Evolutionary conservation across 2,329 filamentous ascomycete genomes (phyloP), one percentile per base, ranked within the genome.

Genomic region (Botryotinia calthae): DNA sequence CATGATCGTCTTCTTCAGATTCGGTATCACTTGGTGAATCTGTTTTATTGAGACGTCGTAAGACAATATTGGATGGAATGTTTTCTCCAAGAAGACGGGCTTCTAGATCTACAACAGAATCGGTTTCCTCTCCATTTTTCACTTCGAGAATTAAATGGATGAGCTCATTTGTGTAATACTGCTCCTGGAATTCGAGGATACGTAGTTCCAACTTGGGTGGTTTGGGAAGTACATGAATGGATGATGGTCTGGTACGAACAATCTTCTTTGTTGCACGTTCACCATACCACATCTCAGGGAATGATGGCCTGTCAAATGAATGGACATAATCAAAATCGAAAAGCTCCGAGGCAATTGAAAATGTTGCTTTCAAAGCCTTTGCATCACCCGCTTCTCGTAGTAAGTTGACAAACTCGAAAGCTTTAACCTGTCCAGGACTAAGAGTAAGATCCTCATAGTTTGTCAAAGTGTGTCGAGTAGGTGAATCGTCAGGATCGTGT

Each of bases 191-290:
- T 58, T 89, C 86, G 2, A 88, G 84, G 16, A 93, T 83, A 40
- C 84, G 87, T 63, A 99, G 88, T 77, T 93, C 90, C 84, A 99
- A 89, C 82, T 98, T 98, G 0, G 96, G 96, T 42, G 95, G 96
- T 76, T 97, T 93, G 1, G 96, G 95, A 71, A 94, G 86, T 37
- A 99, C 90, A 72, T 89, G 90, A 72, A 97, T 87, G 2, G 84
- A 83, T 48, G 87, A 84, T 14, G 87, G 83, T 64, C 87, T 84
- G 18, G 82, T 76, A 14, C 88, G 85, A 42, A 85, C 82, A 31
- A 88, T 81, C 42, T 82, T 84, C 70, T 82, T 85, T 0, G 81
- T 80, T 22, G 83, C 82, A 4, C 82, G 81, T 10, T 83, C 80
- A 3, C 84, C 81, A 79, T 86, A 87, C 88, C 89, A 91, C 1